Percentiles rank a stretch among this genome's conserved stretches.
Evolutionary conservation across 1,284 basidiomycete genomes (phyloP).

Genomic region (Moesziomyces parantarcticus): DNA sequence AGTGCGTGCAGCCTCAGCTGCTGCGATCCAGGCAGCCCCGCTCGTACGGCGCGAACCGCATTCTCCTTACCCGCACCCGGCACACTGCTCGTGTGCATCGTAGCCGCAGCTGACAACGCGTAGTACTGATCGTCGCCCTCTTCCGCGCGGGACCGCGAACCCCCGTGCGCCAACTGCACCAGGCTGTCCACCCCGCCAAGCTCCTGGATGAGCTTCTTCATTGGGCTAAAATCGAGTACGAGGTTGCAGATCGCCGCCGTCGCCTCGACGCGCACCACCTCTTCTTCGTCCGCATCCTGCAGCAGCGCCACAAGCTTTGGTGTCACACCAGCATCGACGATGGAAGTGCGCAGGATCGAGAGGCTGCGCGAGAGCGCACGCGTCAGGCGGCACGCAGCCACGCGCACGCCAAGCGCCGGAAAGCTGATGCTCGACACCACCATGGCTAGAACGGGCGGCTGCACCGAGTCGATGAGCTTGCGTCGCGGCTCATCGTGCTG

Average conservation of each 20-base stretch:
- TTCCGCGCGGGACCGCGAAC: background rate
- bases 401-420: constrained; percentile 55
- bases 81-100: constrained; percentile 8
- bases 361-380: constrained; percentile 59
- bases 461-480: constrained; percentile 47
- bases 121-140: constrained; percentile 23
- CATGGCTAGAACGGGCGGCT: constrained; percentile 51
- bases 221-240: constrained; percentile 62
- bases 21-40: constrained; percentile 25
- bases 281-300: constrained; percentile 42
- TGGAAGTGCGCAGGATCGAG: constrained; percentile 56
- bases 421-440: constrained; percentile 50
- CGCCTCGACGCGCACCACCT: constrained; percentile 54
- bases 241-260: constrained; percentile 61
- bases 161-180: constrained; percentile 35
- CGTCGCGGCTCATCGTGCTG: constrained; percentile 57
- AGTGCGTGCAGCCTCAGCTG: constrained; percentile 55
- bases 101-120: constrained; percentile 15
- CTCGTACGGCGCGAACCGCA: background rate
- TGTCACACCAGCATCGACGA: constrained; percentile 62
- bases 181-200: constrained; percentile 50
- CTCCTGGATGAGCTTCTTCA: constrained; percentile 57
- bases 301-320: constrained; percentile 53
- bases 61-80: background rate
- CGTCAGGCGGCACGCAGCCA: constrained; percentile 58